Base-by-base conservation (phyloP, 139 green algal genomes). In the Chlorella sorokiniana region DNA sequence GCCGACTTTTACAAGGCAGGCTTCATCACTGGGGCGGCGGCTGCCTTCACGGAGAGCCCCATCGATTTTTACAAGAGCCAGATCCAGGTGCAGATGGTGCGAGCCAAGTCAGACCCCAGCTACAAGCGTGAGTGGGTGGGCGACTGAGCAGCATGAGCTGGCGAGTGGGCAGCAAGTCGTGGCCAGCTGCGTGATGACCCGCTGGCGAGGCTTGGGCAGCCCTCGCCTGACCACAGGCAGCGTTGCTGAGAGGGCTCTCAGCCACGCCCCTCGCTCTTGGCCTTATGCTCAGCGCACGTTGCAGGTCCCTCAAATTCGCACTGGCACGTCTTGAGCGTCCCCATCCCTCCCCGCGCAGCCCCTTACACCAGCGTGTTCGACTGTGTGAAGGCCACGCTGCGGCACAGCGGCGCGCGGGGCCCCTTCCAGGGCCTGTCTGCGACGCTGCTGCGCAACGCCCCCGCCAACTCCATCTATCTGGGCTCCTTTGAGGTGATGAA, bases 51-150 rank as follows among this genome's bases (percentile, higher is more conserved):
- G 0, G 96, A 98, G 85, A 90, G 89, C 0, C 96, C 96, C 38
- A 98, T 98, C 69, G 96, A 98, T 85, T 98, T 98, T 61, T 98
- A 96, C 88, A 98, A 98, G 91, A 95, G 87, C 33, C 96, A 98
- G 87, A 94, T 97, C 72, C 96, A 98, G 84, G 91, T 96, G 11
- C 96, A 98, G 85, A 95, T 97, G 84, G 94, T 98, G 78, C 71
- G 90, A 1, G 81, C 89, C n/a, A 94, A 94, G 85, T 52, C 83
- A 33, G 90, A 97, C 76, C 90, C 95, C 9, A 85, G 83, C 22
- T 98, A 98, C 85, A 96, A 96, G 73, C 84, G 92, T 96, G 79
- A 78, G 87, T 70, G 52, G 4, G 51, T 29, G 18, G 23, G 25
- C 23, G 23, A n/a, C n/a, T n/a, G n/a, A n/a, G n/a, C n/a, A n/a